phyloP scores from a whole-genome alignment of 2,329 filamentous ascomycete genomes.

The Alternaria brassicicola region DNA sequence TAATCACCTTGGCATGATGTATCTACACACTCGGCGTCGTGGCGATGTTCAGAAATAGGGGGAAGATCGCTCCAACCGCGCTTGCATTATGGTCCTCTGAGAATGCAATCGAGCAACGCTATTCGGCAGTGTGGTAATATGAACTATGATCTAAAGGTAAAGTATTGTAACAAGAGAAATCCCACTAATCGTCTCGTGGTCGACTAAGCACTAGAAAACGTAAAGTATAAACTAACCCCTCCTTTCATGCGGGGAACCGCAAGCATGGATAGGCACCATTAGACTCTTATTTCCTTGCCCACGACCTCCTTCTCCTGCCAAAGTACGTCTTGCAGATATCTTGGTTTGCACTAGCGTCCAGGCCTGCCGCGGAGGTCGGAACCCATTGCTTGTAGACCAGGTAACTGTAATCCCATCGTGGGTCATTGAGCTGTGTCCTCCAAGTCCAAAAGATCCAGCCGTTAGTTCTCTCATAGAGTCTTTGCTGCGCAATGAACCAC shows the following conservation, averaged over 20 bases:
- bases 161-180: background rate
- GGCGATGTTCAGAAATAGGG: background rate
- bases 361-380: slow-evolving; percentile 3
- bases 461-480: slow-evolving; percentile 59
- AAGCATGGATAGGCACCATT: background rate
- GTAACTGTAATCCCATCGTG: slow-evolving; percentile 57
- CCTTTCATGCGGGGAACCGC: background rate
- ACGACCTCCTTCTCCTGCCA: slow-evolving; percentile 4
- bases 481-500: slow-evolving; percentile 64
- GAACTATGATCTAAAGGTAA: background rate
- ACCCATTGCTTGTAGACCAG: slow-evolving; percentile 12
- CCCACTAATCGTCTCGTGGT: background rate
- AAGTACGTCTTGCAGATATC: slow-evolving; percentile 9
- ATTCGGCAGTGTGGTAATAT: background rate
- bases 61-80: background rate
- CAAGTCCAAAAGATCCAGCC: slow-evolving; percentile 69
- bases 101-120: background rate
- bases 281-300: background rate
- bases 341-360: slow-evolving; percentile 6
- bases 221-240: background rate
- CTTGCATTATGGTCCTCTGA: background rate
- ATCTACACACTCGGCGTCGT: background rate
- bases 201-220: background rate
- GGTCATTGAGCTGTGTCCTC: slow-evolving; percentile 60
- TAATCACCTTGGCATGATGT: background rate